Base-by-base conservation (phyloP, 495 filamentous ascomycete genomes). In the Aspergillus bertholletiae region DNA sequence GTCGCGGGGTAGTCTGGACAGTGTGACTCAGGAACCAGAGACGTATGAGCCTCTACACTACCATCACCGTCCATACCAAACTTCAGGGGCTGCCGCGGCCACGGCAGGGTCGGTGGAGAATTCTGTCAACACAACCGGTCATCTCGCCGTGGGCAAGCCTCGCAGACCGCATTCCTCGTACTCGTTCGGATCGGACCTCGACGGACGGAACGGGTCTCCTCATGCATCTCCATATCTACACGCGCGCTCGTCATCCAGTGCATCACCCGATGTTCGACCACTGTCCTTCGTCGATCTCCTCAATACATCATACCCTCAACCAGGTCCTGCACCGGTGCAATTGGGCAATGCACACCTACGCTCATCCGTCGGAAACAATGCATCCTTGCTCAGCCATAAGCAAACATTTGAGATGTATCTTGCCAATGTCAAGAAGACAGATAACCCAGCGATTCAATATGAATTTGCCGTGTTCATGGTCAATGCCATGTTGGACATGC, bases 391-490 rank as follows among this genome's bases (percentile, higher is more conserved):
- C 23, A 92, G 91, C 64, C 86, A 89, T 30, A 86, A 88, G 62
- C 87, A 96, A 65, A 97, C 94, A 1, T 79, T 99, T 52, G 92
- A 97, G 55, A 96, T 97, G 93, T 99, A 99, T 64, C 80, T 95
- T 26, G 85, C 86, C 37, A 97, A 96, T 65, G 88, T 96, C 21
- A 97, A 96, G 77, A 99, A 97, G 69, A 93, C 92, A 0, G 93
- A 89, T 55, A 90, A 97, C 64, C 82, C 87, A 5, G 81, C 84
- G 6, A 84, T 92, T 22, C 89, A 96, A 66, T 97, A 97, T 71
- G 92, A 95, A 23, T 96, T 99, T 62, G 94, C 95, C 4, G 79
- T 97, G 41, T 96, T 93, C 71, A 86, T 99, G 79, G 84, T 97
- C 52, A 86, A 90, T 41, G 83, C 88, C 18, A 92, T 92, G 48